Evolutionary conservation across 2,329 filamentous ascomycete genomes (phyloP), one percentile per base, ranked within the genome.

Genomic region (Hawksworthiomyces lignivorus): DNA sequence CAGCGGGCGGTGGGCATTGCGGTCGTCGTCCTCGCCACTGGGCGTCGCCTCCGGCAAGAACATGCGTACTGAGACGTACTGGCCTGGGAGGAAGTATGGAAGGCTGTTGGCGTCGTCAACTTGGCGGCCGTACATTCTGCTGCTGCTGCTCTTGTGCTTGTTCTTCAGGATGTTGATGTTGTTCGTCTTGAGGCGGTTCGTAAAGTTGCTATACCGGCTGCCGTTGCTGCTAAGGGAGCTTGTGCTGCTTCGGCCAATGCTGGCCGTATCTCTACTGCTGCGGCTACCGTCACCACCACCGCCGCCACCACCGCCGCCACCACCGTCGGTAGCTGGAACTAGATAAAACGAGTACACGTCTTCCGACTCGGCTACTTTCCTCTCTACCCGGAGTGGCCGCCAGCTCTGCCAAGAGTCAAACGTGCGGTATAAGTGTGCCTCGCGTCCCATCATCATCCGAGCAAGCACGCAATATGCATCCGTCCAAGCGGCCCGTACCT

Each of bases 391-490:
- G 62, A 88, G 86, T 19, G 77, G 69, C 20, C 80, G 72, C 78
- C 81, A 87, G 36, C 73, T 69, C 14, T 67, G 69, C 84, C 84
- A 87, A 22, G 64, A 62, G n/a, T 70, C 64, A 38, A 76, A 75
- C 24, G 72, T 64, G 27, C 69, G 62, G 61, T 85, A 86, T 35
- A 87, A 62, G 45, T 76, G 67, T 5, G 64, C 65, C 57, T 87
- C 84, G 38, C 77, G 72, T 17, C 66, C 70, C 50, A 84, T 86
- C 64, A 87, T 75, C 64, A 87, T 75, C 57, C 80, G 72, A 20
- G 84, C 83, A 19, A 88, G 73, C 52, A 86, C 70, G 72, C 75
- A 80, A 62, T 87, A 88, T 2, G 84, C 84, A 39, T 76, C 75
- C 6, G 63, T 71, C 84, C 84, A 88, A 8, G 84, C 83, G 11